These are phyloP conservation scores for Xanthoconium purpureum DNA, from an alignment of 768 basidiomycete species.

Conservation along the genomic window DNA sequence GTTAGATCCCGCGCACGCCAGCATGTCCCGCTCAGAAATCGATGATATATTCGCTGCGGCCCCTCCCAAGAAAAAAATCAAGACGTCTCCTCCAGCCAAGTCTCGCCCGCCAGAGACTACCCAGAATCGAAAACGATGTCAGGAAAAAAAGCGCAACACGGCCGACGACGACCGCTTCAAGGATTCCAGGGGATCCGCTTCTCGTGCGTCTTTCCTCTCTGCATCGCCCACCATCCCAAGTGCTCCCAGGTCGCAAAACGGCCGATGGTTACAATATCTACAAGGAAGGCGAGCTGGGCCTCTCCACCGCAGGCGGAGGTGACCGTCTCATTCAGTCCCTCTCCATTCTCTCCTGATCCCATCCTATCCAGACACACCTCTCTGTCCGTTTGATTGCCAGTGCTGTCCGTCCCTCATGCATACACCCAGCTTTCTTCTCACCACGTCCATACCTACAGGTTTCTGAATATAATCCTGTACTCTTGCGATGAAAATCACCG, in stretches of 20 bases:
- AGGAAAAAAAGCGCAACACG: constrained; percentile 27
- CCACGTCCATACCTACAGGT: constrained; percentile 13
- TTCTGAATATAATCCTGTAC: constrained; percentile 16
- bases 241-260: constrained; percentile 62
- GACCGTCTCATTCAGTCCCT: constrained; percentile 25
- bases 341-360: constrained; percentile 19
- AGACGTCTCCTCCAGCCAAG: background rate
- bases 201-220: constrained; percentile 48
- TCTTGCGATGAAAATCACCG: too few relatives aligned
- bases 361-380: constrained; percentile 59
- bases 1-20: constrained; percentile 13
- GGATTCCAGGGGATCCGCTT: constrained; percentile 72
- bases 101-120: constrained; percentile 50
- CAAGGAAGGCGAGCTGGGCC: constrained; percentile 80
- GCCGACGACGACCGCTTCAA: constrained; percentile 52
- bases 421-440: background rate
- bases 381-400: constrained; percentile 87
- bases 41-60: constrained; percentile 73
- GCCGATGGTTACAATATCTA: constrained; percentile 79
- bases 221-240: constrained; percentile 10
- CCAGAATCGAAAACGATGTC: constrained; percentile 48
- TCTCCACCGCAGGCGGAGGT: constrained; percentile 71
- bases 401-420: constrained; percentile 60
- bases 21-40: constrained; percentile 67
- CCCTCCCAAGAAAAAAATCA: constrained; percentile 43